Conservation (phyloP, 495 filamentous ascomycete genomes). For the Hypoxylon rickii region DNA sequence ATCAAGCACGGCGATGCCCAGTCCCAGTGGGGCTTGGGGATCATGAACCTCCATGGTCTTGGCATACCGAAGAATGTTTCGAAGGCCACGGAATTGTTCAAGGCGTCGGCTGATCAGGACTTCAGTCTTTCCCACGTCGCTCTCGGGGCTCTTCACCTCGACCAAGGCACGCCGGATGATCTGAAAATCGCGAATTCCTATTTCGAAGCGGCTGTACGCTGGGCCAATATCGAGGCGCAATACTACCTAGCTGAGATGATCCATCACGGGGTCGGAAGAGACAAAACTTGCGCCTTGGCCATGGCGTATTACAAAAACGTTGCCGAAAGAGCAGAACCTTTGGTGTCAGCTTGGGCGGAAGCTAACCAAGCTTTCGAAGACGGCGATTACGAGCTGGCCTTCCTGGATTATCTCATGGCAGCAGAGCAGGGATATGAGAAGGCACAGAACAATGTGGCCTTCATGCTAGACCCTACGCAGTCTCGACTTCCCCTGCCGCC, state of each 20-base stretch:
- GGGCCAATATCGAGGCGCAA: conserved; percentile 87
- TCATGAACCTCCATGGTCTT: conserved; percentile 86
- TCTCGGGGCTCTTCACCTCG: conserved; percentile 83
- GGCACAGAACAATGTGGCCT: conserved; percentile 93
- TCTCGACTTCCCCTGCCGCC: conserved; percentile 49
- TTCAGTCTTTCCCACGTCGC: conserved; percentile 80
- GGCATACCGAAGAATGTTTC: conserved; percentile 74
- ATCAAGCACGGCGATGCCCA: conserved; percentile 77
- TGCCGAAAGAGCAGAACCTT: conserved; percentile 81
- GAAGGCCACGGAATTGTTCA: conserved; percentile 80
- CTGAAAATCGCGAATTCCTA: conserved; percentile 72
- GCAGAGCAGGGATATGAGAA: conserved; percentile 96
- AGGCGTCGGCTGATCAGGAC: conserved; percentile 82
- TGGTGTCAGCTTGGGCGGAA: conserved; percentile 84
- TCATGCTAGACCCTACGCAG: conserved; percentile 81
- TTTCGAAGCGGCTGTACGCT: conserved; percentile 89
- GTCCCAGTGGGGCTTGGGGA: conserved; percentile 82
- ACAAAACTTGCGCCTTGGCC: conserved; percentile 79
- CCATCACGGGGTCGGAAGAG: conserved; percentile 77
- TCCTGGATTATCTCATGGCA: conserved; percentile 85
- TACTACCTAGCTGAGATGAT: conserved; percentile 95
- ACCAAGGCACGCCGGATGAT: conserved; percentile 77
- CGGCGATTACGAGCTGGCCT: conserved; percentile 83
- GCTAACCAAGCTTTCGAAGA: conserved; percentile 82
- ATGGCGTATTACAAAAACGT: conserved; percentile 94